Evolutionary conservation across 768 basidiomycete genomes (phyloP), one percentile per base, ranked within the genome.

Genomic region (Myochromella boudieri): DNA sequence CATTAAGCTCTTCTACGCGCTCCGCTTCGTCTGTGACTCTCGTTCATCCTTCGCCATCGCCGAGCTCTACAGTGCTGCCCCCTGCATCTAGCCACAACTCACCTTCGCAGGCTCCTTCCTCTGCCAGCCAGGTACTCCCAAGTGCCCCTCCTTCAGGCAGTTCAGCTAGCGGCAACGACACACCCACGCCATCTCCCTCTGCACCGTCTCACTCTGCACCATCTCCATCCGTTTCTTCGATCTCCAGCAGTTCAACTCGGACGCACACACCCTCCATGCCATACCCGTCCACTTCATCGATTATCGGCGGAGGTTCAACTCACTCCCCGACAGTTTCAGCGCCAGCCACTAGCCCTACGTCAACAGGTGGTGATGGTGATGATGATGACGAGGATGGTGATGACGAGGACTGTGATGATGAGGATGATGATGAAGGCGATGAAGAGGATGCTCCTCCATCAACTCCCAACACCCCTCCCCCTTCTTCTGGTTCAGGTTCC

Each of bases 341-440:
- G 15, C 29, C 36, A 17, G 24, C 41, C 21, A 20, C 29, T 31
- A 8, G 14, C 2, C 29, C 42, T 17, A 28, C 22, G 17, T 33
- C 43, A 14, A 45, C 38, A 31, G 17, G 7, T 20, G 14, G 15
- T 25, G 31, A 44, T 24, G 26, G 31, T 21, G 15, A 29, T 14
- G 48, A 44, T 6, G 29, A 48, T 28, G 48, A 49, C 25, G 45
- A 46, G 9, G 45, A 46, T 27, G 38, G 45, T 24, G 45, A 36
- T 18, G 49, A 50, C 18, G 42, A 29, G 3, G 42, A 42, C n/a
- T 41, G 46, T 27, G 44, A 38, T 4, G 21, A 12, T 14, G 22
- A 37, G 1, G 28, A 27, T 12, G 43, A 42, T 2, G 29, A 44
- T 10, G 43, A 44, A 1, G 38, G 29, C 6, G 38, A 24, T 15